phyloP scores from a whole-genome alignment of 2,329 filamentous ascomycete genomes.

The Fusarium buxicola region DNA sequence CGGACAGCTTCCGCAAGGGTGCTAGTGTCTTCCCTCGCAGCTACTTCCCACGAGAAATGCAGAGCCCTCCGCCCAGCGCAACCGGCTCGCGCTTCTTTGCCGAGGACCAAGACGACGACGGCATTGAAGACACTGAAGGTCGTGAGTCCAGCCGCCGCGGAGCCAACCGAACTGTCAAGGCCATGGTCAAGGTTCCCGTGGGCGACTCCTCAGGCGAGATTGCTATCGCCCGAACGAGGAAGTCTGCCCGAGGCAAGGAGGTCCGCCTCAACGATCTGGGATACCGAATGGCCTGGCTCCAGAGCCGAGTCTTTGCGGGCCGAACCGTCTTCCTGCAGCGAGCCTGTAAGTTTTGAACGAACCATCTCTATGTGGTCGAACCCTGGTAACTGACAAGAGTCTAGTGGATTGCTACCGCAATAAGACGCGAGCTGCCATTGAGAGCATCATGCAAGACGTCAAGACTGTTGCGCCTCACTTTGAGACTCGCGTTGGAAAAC shows the following conservation, averaged over 20 bases:
- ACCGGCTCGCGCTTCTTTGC: constrained; percentile 81
- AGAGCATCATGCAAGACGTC: constrained; percentile 81
- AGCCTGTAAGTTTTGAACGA: constrained; percentile 75
- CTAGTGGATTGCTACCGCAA: constrained; percentile 93
- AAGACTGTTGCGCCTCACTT: constrained; percentile 83
- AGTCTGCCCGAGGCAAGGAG: constrained; percentile 79
- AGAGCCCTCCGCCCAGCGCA: constrained; percentile 81
- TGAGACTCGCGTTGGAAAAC: constrained; percentile 88
- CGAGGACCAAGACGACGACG: constrained; percentile 70
- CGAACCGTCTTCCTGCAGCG: constrained; percentile 89
- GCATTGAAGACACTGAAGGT: constrained; percentile 63
- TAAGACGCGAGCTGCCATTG: constrained; percentile 86
- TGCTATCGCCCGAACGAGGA: constrained; percentile 79
- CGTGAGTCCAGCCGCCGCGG: constrained; percentile 54
- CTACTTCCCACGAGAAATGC: constrained; percentile 95
- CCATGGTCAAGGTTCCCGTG: constrained; percentile 71
- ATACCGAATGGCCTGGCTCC: constrained; percentile 96
- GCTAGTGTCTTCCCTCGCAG: constrained; percentile 92
- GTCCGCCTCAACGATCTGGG: constrained; percentile 93
- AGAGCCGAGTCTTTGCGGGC: constrained; percentile 90
- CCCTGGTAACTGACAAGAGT: constrained; percentile 15
- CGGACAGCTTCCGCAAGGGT: constrained; percentile 90
- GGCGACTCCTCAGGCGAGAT: constrained; percentile 79
- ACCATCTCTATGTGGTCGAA: not conserved
- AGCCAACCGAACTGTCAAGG: constrained; percentile 47